A percentile compares a stretch with the other conserved stretches of the same genome.
These are phyloP conservation scores for Kwoniella shivajii DNA, from an alignment of 1,284 basidiomycete species.

Conservation along the genomic window DNA sequence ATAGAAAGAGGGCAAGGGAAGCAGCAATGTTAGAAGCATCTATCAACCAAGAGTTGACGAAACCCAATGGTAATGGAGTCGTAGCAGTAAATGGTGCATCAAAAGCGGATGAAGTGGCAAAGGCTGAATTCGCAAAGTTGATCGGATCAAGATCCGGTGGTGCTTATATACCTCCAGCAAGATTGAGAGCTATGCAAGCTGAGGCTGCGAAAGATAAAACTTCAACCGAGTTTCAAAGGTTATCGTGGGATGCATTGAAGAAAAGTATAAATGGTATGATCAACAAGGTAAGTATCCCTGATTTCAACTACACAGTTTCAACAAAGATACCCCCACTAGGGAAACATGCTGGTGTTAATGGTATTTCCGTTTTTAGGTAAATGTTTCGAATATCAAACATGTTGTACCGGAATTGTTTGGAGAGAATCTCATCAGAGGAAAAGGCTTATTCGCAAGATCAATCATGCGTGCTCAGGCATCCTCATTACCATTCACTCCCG, in stretches of 20 bases:
- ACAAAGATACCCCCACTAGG: slow-evolving; percentile 63
- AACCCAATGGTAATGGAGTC: slow-evolving; percentile 57
- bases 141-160: slow-evolving; percentile 77
- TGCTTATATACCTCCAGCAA: slow-evolving; percentile 94
- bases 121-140: slow-evolving; percentile 76
- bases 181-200: slow-evolving; percentile 85
- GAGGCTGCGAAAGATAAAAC: slow-evolving; percentile 80
- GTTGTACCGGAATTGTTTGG: slow-evolving; percentile 91
- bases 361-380: slow-evolving; percentile 60
- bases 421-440: slow-evolving; percentile 87
- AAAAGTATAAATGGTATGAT: slow-evolving; percentile 99
- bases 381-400: slow-evolving; percentile 93
- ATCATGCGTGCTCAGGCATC: slow-evolving; percentile 98
- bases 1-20: slow-evolving; percentile 72
- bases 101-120: slow-evolving; percentile 63
- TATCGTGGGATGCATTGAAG: slow-evolving; percentile 96
- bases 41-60: slow-evolving; percentile 61
- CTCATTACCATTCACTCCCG: slow-evolving; percentile 95
- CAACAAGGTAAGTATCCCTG: slow-evolving; percentile 68
- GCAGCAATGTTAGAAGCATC: slow-evolving; percentile 72
- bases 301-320: slow-evolving; percentile 74
- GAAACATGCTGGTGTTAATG: not conserved
- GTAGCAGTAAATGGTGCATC: slow-evolving; percentile 32
- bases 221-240: slow-evolving; percentile 88
- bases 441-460: slow-evolving; percentile 85